These are phyloP conservation scores for Coemansia sp. DNA, from an alignment of 192 early-diverging fungal genomes.

Conservation along the genomic window DNA sequence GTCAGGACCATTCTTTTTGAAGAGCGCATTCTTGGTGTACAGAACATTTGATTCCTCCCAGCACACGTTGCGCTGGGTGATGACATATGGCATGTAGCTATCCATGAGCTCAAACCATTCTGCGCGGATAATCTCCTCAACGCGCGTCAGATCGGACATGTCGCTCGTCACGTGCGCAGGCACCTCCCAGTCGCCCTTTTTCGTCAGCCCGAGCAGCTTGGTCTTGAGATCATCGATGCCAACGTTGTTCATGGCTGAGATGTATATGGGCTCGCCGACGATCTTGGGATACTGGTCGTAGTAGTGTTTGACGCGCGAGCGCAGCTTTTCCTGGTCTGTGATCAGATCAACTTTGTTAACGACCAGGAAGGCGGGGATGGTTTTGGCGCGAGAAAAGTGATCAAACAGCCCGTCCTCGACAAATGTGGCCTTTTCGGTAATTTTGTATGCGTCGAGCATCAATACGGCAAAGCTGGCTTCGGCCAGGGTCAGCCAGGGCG, in stretches of 20 bases:
- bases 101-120: constrained; percentile 40
- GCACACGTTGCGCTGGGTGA: constrained; percentile 38
- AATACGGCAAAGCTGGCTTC: constrained; percentile 31
- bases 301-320: constrained; percentile 15
- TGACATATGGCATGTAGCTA: constrained; percentile 38
- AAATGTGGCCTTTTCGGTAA: constrained; percentile 36
- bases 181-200: constrained; percentile 36
- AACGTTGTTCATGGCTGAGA: constrained; percentile 38
- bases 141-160: constrained; percentile 45
- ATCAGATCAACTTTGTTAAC: constrained; percentile 48
- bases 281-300: constrained; percentile 15
- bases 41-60: constrained; percentile 28
- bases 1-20: constrained; percentile 20
- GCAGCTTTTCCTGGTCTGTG: constrained; percentile 25
- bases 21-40: constrained; percentile 2
- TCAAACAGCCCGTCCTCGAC: constrained; percentile 36
- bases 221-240: constrained; percentile 39
- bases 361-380: constrained; percentile 29
- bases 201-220: constrained; percentile 16
- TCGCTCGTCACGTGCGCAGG: constrained; percentile 30
- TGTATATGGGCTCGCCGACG: constrained; percentile 25
- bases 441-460: constrained; percentile 41
- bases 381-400: constrained; percentile 10
- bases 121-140: constrained; percentile 50
- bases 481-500: constrained; percentile 46